These are phyloP conservation scores for Mycena alexandri DNA, from an alignment of 768 basidiomycete genomes.

Conservation along the genomic window DNA sequence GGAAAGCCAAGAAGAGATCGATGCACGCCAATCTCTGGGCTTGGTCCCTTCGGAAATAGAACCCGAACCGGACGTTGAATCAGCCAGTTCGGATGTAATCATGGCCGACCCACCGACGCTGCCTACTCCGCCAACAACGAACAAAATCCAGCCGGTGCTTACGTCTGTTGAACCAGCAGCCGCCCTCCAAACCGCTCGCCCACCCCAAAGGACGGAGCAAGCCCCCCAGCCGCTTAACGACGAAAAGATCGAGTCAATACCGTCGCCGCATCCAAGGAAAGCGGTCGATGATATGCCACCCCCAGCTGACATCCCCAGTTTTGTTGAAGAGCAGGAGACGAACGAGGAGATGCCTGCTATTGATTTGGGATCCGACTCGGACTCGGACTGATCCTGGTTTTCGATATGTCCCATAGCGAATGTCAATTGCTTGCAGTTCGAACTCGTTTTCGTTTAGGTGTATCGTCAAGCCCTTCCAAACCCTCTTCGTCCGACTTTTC, in stretches of 20 bases:
- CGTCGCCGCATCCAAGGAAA: not conserved
- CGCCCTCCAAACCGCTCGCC: not conserved
- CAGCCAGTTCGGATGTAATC: constrained; percentile 24
- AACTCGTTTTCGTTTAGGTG: constrained; percentile 44
- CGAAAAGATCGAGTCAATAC: not conserved
- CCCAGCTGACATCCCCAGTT: constrained; percentile 10
- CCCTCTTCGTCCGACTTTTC: constrained; percentile 48
- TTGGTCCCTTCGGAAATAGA: constrained; percentile 42
- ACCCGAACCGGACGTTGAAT: not conserved
- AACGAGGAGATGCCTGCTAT: constrained; percentile 84
- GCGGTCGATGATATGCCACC: not conserved
- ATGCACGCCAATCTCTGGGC: constrained; percentile 56
- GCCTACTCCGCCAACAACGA: not conserved
- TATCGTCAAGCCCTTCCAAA: constrained; percentile 32
- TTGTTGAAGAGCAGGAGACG: constrained; percentile 60
- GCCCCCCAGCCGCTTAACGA: not conserved
- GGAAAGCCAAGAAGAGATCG: constrained; percentile 73
- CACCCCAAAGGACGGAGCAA: not conserved
- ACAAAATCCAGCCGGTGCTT: not conserved
- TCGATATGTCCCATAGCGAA: no score
- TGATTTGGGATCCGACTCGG: constrained; percentile 85
- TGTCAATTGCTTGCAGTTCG: constrained; percentile 32
- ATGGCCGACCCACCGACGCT: constrained; percentile 24
- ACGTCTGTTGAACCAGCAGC: not conserved
- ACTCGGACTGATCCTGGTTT: constrained; percentile 54